These are phyloP conservation scores for Xylaria digitata DNA, from an alignment of 2,329 filamentous ascomycete genomes.

Conservation along the genomic window DNA sequence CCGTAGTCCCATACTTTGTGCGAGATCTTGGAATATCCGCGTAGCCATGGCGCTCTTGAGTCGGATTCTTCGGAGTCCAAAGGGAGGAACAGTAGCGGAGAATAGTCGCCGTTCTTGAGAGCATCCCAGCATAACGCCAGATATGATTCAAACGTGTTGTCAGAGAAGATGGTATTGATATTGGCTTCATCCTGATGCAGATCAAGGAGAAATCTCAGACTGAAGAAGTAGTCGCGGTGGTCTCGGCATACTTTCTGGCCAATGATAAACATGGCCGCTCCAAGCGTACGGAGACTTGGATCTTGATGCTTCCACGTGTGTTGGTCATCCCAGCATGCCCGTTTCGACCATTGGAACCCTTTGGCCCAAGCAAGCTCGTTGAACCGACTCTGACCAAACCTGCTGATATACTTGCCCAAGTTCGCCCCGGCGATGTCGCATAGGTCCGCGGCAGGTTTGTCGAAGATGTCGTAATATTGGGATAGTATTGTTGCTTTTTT, in stretches of 20 bases:
- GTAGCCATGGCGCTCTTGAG: constrained; percentile 24
- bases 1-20: constrained; percentile 30
- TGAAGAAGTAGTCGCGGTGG: constrained; percentile 32
- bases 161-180: constrained; percentile 27
- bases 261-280: constrained; percentile 30
- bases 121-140: constrained; percentile 29
- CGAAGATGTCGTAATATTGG: constrained; percentile 28
- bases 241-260: constrained; percentile 29
- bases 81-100: constrained; percentile 27
- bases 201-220: constrained; percentile 25
- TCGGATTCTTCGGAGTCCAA: constrained; percentile 16
- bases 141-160: constrained; percentile 28
- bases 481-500: constrained; percentile 16
- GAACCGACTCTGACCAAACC: constrained; percentile 27
- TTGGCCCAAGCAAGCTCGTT: constrained; percentile 29
- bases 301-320: constrained; percentile 30
- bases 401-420: constrained; percentile 25
- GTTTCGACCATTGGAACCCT: constrained; percentile 28
- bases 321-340: constrained; percentile 33
- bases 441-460: constrained; percentile 13
- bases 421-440: constrained; percentile 17
- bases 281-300: constrained; percentile 21
- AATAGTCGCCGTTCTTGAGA: constrained; percentile 26
- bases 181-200: constrained; percentile 24
- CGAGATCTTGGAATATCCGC: constrained; percentile 24